Evolutionary conservation across 2,329 filamentous ascomycete genomes (phyloP).

Genomic region (Graphium sp.): DNA sequence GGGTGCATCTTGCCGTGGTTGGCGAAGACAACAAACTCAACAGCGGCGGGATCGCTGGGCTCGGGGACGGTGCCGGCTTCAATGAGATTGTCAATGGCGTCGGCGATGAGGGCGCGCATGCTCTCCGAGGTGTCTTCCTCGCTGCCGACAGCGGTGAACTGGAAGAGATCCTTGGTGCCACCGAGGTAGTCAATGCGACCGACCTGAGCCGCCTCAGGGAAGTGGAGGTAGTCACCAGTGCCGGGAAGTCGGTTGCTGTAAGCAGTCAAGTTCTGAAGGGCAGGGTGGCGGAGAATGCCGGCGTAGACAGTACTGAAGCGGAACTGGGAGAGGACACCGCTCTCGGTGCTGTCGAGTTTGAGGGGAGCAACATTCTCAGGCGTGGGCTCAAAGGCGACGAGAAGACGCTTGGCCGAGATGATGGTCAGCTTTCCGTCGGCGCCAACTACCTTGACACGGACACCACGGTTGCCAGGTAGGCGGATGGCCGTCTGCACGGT

Average conservation of each 20-base stretch:
- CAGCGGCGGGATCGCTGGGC: conserved; percentile 1
- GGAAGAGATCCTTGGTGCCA: conserved; percentile 12
- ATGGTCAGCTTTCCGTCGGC: conserved; percentile 5
- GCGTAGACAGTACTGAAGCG: conserved; percentile 10
- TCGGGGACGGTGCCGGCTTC: conserved; percentile 10
- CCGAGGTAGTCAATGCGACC: conserved; percentile 14
- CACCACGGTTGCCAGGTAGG: conserved; percentile 5
- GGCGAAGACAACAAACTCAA: background rate
- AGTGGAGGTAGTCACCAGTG: conserved; percentile 10
- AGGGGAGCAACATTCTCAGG: conserved; percentile 9
- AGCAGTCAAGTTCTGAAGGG: conserved; percentile 8
- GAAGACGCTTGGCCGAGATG: conserved; percentile 10
- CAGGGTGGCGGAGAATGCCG: conserved; percentile 11
- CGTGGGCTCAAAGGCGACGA: conserved; percentile 10
- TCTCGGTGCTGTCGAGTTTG: conserved; percentile 7
- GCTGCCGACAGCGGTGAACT: conserved; percentile 14
- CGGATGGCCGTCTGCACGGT: conserved; percentile 15
- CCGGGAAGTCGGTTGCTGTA: conserved; percentile 9
- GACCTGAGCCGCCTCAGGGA: conserved; percentile 9
- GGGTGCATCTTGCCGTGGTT: conserved; percentile 19
- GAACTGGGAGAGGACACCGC: conserved; percentile 8
- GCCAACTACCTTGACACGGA: conserved; percentile 6
- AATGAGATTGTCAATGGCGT: conserved; percentile 13
- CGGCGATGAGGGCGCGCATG: conserved; percentile 11
- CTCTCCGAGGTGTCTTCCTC: conserved; percentile 7